Evolutionary conservation across 1,284 basidiomycete species (phyloP), one percentile per base, ranked within the genome.

Genomic region (Trichosporon sp.): DNA sequence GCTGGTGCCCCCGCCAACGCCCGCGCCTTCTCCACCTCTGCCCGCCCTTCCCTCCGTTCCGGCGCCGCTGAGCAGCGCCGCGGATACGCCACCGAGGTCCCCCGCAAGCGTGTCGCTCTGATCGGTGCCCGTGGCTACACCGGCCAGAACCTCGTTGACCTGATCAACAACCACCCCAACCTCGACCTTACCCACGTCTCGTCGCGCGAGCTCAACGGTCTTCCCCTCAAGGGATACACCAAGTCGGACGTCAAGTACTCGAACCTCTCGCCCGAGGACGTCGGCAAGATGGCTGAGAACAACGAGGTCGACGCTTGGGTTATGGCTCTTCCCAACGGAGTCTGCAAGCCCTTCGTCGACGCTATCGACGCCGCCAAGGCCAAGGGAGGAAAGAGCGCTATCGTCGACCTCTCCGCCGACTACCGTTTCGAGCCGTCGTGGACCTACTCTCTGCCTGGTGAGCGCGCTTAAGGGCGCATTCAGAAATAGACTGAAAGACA

Each of bases 361-460:
- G 97, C 96, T 13, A 86, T 99, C 64, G 93, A 98, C 78, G 89
- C 89, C 1, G 88, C 90, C 13, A 82, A 73, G 72, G 86, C 83
- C 73, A 88, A 88, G 80, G 87, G 79, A 71, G 85, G 82, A 60
- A 88, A 87, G 79, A 79, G 84, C 53, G 92, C 92, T 47, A 86
- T 99, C 65, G 91, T 99, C 62, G 96, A 99, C 81, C 85, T 99
- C 72, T 89, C 93, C 75, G 97, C 96, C 53, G 96, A 99, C 84
- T 95, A 95, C 83, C 87, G 96, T 70, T 99, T 99, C 81, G 93
- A 98, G 86, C 86, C 89, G 62, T 90, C 88, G 64, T 99, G 96
- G 96, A 93, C 92, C 72, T 99, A 99, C 81, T 96, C 96, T 77
- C 89, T 99, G 84, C 96, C 97, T 84, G 96, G 97, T 99, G 88